Evolutionary conservation across 1,284 basidiomycete species (phyloP).

Genomic region (Fomitopsis pinicola): DNA sequence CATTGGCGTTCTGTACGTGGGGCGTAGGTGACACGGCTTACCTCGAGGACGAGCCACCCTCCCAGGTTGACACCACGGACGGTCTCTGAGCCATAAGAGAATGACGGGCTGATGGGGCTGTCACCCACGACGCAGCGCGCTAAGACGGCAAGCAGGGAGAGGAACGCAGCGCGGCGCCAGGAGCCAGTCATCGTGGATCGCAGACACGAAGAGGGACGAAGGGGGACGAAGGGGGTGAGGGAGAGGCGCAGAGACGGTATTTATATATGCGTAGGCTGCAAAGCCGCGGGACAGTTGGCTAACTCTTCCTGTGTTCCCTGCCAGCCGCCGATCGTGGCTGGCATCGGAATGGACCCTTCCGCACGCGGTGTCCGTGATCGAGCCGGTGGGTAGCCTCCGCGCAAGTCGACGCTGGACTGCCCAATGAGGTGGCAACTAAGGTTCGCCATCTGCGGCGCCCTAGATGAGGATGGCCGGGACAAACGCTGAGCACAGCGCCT

Average conservation of each 20-base stretch:
- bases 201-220: conserved; percentile 3
- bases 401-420: background rate
- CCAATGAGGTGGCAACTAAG: background rate
- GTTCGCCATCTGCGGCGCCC: background rate
- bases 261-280: background rate
- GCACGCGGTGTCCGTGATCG: background rate
- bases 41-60: conserved; percentile 80
- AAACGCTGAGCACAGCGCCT: background rate
- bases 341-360: background rate
- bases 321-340: background rate
- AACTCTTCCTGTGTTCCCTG: background rate
- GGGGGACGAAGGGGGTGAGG: background rate
- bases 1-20: conserved; percentile 7
- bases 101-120: conserved; percentile 35
- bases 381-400: background rate
- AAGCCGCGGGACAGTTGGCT: background rate
- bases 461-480: background rate
- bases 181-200: conserved; percentile 17
- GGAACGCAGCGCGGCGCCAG: conserved; percentile 12
- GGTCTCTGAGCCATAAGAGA: conserved; percentile 52
- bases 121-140: conserved; percentile 18
- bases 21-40: conserved; percentile 20
- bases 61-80: conserved; percentile 75
- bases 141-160: conserved; percentile 13
- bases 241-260: background rate